A percentile compares a stretch with the other conserved stretches of the same genome.
These are phyloP conservation scores for Fusarium agapanthi DNA, from an alignment of 2,329 filamentous ascomycete species.

Conservation along the genomic window DNA sequence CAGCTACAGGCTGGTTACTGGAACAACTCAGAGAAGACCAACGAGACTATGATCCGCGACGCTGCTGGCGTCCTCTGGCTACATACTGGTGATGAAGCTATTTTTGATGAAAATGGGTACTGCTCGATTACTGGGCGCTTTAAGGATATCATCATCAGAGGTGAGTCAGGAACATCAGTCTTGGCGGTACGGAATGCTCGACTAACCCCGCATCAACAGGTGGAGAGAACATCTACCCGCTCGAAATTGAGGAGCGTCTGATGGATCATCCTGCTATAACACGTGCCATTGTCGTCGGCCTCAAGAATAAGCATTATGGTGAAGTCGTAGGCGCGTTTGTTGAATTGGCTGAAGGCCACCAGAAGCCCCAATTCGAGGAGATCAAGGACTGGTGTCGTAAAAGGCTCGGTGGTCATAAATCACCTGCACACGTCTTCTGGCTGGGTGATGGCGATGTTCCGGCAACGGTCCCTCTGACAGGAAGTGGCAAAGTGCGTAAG, in stretches of 20 bases:
- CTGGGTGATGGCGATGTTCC: constrained; percentile 70
- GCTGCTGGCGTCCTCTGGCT: constrained; percentile 66
- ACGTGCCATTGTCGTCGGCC: constrained; percentile 74
- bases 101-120: constrained; percentile 74
- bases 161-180: constrained; percentile 45
- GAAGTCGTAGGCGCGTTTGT: constrained; percentile 77
- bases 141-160: constrained; percentile 82
- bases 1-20: constrained; percentile 74
- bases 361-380: constrained; percentile 59
- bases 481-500: constrained; percentile 76
- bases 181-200: constrained; percentile 17
- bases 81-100: constrained; percentile 75
- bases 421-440: constrained; percentile 79
- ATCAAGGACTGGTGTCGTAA: constrained; percentile 70
- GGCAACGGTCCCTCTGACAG: constrained; percentile 68
- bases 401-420: constrained; percentile 72
- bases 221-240: constrained; percentile 77
- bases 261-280: constrained; percentile 68
- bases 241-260: constrained; percentile 80
- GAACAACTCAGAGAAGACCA: constrained; percentile 79
- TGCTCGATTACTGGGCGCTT: constrained; percentile 79
- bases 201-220: constrained; percentile 52
- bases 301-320: constrained; percentile 75
- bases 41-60: constrained; percentile 64
- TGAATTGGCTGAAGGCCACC: constrained; percentile 47